Evolutionary conservation across 106 monocot genomes (phyloP).

Genomic region (Acorus gramineus): DNA sequence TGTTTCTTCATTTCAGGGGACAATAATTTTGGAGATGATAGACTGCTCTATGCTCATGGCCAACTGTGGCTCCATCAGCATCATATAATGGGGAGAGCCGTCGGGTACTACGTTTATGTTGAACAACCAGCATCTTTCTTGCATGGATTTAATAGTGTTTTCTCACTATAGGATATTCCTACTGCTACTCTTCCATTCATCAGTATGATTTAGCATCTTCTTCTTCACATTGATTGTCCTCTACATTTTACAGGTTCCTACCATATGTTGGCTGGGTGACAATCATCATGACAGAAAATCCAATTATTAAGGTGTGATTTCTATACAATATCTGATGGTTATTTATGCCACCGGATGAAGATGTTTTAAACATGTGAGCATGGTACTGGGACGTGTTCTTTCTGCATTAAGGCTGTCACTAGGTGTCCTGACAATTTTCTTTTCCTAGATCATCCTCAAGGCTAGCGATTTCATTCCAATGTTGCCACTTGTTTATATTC

Average conservation of each 20-base stretch:
- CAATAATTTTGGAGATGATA: conserved; percentile 81
- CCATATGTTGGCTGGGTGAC: conserved; percentile 78
- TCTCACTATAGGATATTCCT: background rate
- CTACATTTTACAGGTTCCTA: conserved; percentile 31
- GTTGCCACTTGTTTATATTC: no score
- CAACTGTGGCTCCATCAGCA: conserved; percentile 90
- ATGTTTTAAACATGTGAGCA: no score
- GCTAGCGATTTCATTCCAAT: no score
- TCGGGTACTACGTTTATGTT: conserved; percentile 32
- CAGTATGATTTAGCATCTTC: background rate
- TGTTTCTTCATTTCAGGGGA: conserved; percentile 42
- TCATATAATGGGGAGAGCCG: conserved; percentile 85
- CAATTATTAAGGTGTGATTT: conserved; percentile 47
- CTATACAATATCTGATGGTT: background rate
- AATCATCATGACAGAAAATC: conserved; percentile 71
- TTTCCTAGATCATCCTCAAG: no score
- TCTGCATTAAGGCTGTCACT: no score
- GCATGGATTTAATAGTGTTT: background rate
- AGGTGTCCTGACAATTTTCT: no score
- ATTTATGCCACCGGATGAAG: no score
- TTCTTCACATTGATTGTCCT: background rate
- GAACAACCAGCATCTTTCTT: background rate
- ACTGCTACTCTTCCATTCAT: background rate
- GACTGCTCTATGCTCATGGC: conserved; percentile 71
- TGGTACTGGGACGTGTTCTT: no score